Evolutionary conservation across 768 basidiomycete species (phyloP).

Genomic region (Lentinula boryana): DNA sequence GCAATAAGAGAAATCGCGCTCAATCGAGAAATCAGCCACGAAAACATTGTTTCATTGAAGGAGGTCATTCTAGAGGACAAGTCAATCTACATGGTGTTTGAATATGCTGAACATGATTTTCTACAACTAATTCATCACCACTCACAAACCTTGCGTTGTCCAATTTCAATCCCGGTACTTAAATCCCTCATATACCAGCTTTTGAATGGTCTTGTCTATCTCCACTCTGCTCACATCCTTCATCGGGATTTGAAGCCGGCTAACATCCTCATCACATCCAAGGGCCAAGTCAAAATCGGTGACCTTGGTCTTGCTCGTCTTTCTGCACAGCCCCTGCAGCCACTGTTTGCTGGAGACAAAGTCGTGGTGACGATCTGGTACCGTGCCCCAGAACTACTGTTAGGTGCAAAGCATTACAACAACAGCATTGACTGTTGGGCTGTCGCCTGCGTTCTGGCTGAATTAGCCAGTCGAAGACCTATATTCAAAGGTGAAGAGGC

Average conservation of each 20-base stretch:
- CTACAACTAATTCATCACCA: slow-evolving; percentile 99
- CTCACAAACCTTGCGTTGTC: slow-evolving; percentile 77
- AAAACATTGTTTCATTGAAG: slow-evolving; percentile 85
- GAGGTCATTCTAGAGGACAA: slow-evolving; percentile 98
- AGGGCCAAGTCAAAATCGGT: slow-evolving; percentile 95
- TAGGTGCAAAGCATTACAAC: slow-evolving; percentile 97
- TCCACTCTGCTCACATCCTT: slow-evolving; percentile 91
- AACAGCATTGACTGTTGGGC: slow-evolving; percentile 98
- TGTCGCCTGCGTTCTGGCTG: slow-evolving; percentile 95
- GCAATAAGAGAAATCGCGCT: slow-evolving; percentile 94
- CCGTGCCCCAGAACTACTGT: slow-evolving; percentile 89
- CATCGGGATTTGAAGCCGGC: slow-evolving; percentile 98
- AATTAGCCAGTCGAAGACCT: slow-evolving; percentile 86
- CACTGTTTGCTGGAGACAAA: slow-evolving; percentile 90
- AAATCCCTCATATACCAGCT: slow-evolving; percentile 95
- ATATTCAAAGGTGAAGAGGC: slow-evolving; percentile 99
- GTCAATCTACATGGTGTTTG: slow-evolving; percentile 99
- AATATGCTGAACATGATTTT: slow-evolving; percentile 98
- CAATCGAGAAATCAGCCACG: slow-evolving; percentile 85
- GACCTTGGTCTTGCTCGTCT: slow-evolving; percentile 93
- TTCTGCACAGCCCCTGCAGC: slow-evolving; percentile 86
- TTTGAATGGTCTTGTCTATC: slow-evolving; percentile 88
- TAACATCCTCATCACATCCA: slow-evolving; percentile 91
- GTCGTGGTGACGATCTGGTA: slow-evolving; percentile 99
- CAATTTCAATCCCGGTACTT: slow-evolving; percentile 72